Conservation (phyloP, 225 moss, liverwort and hornwort species). For the Lunularia cruciata region DNA sequence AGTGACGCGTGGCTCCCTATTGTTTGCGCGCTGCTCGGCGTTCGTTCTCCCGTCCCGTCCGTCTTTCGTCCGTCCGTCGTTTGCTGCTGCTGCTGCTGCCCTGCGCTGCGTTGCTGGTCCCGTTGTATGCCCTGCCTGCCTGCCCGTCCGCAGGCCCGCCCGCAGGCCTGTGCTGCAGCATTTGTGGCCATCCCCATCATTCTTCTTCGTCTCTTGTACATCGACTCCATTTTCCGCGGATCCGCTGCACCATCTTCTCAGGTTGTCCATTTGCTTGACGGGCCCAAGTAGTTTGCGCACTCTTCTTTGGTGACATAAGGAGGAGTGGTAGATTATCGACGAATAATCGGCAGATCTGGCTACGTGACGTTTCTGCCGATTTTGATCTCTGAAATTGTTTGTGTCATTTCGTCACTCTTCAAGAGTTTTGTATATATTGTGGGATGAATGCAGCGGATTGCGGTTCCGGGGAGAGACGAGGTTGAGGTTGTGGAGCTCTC, state of each 20-base stretch:
- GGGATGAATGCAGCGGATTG: slow-evolving; percentile 7
- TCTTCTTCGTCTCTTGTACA: slow-evolving; percentile 6
- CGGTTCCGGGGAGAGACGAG: slow-evolving; percentile 26
- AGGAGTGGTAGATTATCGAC: slow-evolving; percentile 16
- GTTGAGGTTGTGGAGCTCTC: slow-evolving; percentile 15
- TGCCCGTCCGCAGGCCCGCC: background rate
- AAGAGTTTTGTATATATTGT: slow-evolving; percentile 5
- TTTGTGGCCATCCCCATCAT: slow-evolving; percentile 4
- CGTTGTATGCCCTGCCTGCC: background rate
- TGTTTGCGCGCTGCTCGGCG: slow-evolving; percentile 16
- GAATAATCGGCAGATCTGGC: slow-evolving; percentile 25
- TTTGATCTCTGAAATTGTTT: slow-evolving; percentile 9
- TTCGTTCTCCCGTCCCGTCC: background rate
- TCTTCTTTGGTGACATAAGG: background rate
- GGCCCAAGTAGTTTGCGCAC: slow-evolving; percentile 9
- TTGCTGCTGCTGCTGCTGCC: background rate
- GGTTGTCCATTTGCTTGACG: slow-evolving; percentile 10
- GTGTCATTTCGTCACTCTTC: slow-evolving; percentile 13
- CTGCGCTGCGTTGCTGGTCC: background rate
- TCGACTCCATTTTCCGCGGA: slow-evolving; percentile 24
- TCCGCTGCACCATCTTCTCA: slow-evolving; percentile 1
- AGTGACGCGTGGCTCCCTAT: background rate
- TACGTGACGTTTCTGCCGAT: slow-evolving; percentile 26
- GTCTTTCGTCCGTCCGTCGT: background rate
- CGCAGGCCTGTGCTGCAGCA: slow-evolving; percentile 14